Evolutionary conservation across 2,329 filamentous ascomycete species (phyloP).

Genomic region (Leptographium radiaticola): DNA sequence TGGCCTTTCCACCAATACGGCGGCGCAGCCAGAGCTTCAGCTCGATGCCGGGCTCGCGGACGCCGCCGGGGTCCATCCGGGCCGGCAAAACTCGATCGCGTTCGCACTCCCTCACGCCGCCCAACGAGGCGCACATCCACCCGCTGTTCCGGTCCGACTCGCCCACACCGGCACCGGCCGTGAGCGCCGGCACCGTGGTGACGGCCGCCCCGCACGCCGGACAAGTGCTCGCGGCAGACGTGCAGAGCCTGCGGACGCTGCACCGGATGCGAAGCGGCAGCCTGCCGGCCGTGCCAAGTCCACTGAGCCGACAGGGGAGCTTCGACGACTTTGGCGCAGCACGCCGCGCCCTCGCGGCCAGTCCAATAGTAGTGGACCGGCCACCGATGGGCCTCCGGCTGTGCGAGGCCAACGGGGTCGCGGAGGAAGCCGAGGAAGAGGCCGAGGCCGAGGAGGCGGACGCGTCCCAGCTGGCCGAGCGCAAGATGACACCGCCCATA

Average conservation of each 20-base stretch:
- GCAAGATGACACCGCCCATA: slow-evolving; percentile 45
- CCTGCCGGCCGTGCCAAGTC: slow-evolving; percentile 31
- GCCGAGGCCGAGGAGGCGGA: not conserved
- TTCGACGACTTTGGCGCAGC: slow-evolving; percentile 29
- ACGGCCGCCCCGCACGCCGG: slow-evolving; percentile 57
- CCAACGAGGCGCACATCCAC: slow-evolving; percentile 58
- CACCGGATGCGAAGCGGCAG: slow-evolving; percentile 43
- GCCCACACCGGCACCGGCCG: slow-evolving; percentile 50
- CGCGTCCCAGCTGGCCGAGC: slow-evolving; percentile 18
- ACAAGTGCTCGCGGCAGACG: slow-evolving; percentile 42
- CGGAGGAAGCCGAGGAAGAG: slow-evolving; percentile 14
- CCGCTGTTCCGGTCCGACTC: slow-evolving; percentile 65
- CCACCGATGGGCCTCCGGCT: not conserved
- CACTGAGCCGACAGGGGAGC: slow-evolving; percentile 36
- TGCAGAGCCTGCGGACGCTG: slow-evolving; percentile 35
- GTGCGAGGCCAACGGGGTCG: slow-evolving; percentile 13
- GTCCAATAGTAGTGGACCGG: not conserved
- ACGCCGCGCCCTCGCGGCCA: not conserved
- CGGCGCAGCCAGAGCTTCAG: slow-evolving; percentile 40
- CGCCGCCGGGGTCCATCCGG: slow-evolving; percentile 2
- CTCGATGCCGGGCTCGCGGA: slow-evolving; percentile 25
- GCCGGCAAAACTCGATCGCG: not conserved
- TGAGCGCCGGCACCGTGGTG: slow-evolving; percentile 53
- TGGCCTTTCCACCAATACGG: slow-evolving; percentile 28
- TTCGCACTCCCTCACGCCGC: slow-evolving; percentile 13